Conservation (phyloP, 768 basidiomycete genomes). For the Tylopilus cervinicoccineus region DNA sequence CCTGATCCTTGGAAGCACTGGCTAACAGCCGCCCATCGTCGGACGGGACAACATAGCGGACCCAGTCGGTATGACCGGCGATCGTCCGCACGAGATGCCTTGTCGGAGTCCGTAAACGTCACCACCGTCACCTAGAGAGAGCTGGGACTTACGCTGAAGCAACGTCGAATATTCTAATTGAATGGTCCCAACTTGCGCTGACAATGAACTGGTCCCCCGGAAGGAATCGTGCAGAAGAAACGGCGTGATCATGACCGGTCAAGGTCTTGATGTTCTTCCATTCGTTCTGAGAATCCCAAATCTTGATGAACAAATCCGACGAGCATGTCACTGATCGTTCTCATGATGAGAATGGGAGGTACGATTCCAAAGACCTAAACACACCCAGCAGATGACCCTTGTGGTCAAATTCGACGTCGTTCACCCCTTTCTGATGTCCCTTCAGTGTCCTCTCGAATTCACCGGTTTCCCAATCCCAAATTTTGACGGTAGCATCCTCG, state of each 20-base stretch:
- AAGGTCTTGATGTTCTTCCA: slow-evolving; percentile 88
- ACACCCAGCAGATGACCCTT: slow-evolving; percentile 80
- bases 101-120: slow-evolving; percentile 15
- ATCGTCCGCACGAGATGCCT: slow-evolving; percentile 78
- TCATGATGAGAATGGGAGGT: slow-evolving; percentile 1
- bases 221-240: slow-evolving; percentile 82
- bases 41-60: slow-evolving; percentile 62
- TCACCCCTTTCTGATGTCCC: slow-evolving; percentile 86
- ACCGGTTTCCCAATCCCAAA: slow-evolving; percentile 97
- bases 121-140: not conserved
- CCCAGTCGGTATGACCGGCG: slow-evolving; percentile 80
- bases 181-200: slow-evolving; percentile 83
- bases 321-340: slow-evolving; percentile 51
- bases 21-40: slow-evolving; percentile 71
- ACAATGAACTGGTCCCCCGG: slow-evolving; percentile 82
- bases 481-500: slow-evolving; percentile 86
- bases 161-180: slow-evolving; percentile 84
- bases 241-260: slow-evolving; percentile 87
- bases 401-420: slow-evolving; percentile 84
- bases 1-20: slow-evolving; percentile 87
- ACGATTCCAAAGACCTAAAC: slow-evolving; percentile 10
- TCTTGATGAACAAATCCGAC: slow-evolving; percentile 85
- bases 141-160: slow-evolving; percentile 64
- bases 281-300: slow-evolving; percentile 88
- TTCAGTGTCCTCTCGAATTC: slow-evolving; percentile 90